These are phyloP conservation scores for Dactylorhiza incarnata DNA, from an alignment of 106 monocot genomes.

Conservation along the genomic window DNA sequence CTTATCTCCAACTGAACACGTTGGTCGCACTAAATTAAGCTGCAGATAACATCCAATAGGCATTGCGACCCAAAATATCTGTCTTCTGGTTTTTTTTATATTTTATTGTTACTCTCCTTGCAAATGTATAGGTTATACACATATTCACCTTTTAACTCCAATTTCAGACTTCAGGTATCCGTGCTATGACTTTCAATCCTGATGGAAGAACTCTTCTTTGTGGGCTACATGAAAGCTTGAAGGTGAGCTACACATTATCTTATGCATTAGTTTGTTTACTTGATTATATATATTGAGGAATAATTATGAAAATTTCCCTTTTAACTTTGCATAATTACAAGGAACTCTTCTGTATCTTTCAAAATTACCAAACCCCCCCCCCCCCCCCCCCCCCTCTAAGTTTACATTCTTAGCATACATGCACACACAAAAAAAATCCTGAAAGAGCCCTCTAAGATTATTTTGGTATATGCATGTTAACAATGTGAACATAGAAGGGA, in stretches of 20 bases:
- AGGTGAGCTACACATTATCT: slow-evolving; percentile 30
- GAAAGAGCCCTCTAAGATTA: too few relatives aligned
- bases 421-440: too few relatives aligned
- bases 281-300: neutral
- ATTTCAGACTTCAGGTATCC: slow-evolving; percentile 60
- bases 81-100: neutral
- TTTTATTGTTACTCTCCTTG: neutral
- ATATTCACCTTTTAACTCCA: neutral
- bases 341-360: too few relatives aligned
- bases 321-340: too few relatives aligned
- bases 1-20: neutral
- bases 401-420: too few relatives aligned
- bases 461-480: too few relatives aligned
- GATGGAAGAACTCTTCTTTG: slow-evolving; percentile 82
- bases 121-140: neutral
- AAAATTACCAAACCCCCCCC: too few relatives aligned
- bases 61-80: neutral
- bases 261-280: neutral
- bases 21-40: neutral
- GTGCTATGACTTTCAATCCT: slow-evolving; percentile 78
- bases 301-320: too few relatives aligned
- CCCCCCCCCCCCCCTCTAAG: too few relatives aligned
- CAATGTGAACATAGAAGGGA: too few relatives aligned
- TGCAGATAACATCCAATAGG: neutral
- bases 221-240: slow-evolving; percentile 85